A percentile compares a stretch with the other conserved stretches of the same genome.
Conservation (phyloP, 106 monocot species). For the Dendrobium officinale region DNA sequence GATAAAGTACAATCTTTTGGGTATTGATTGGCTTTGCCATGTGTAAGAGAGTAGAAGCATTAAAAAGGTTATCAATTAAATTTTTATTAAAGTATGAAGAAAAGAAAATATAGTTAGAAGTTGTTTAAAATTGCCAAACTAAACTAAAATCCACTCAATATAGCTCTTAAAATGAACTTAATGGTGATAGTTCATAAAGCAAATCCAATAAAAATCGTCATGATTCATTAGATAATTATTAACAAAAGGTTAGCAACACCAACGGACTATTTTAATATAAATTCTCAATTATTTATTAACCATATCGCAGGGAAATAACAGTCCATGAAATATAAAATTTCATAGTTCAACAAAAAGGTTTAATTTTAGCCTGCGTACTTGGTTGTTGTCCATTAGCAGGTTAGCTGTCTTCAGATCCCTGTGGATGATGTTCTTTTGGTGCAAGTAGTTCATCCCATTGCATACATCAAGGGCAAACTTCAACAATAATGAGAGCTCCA, state of each 20-base stretch:
- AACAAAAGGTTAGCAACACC: neutral
- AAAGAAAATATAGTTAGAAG: neutral
- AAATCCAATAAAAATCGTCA: neutral
- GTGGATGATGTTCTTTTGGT: constrained; percentile 81
- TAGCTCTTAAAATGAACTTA: neutral
- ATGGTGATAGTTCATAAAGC: neutral
- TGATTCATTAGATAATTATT: neutral
- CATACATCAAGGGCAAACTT: constrained; percentile 50
- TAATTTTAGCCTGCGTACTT: constrained; percentile 22
- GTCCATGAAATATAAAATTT: neutral
- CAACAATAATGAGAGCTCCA: constrained; percentile 41
- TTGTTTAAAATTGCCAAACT: neutral
- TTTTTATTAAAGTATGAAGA: neutral
- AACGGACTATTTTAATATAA: neutral
- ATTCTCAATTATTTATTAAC: neutral
- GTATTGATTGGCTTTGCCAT: neutral
- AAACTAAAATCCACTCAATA: neutral
- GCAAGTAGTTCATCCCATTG: constrained; percentile 71
- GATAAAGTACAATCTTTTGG: neutral
- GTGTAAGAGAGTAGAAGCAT: neutral
- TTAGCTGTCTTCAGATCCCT: constrained; percentile 91
- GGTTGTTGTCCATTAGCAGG: constrained; percentile 62
- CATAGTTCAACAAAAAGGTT: neutral
- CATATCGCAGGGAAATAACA: neutral
- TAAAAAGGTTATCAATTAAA: neutral